Conservation (phyloP, 805 yeast genomes). For the Sugiyamaella floridensis region DNA sequence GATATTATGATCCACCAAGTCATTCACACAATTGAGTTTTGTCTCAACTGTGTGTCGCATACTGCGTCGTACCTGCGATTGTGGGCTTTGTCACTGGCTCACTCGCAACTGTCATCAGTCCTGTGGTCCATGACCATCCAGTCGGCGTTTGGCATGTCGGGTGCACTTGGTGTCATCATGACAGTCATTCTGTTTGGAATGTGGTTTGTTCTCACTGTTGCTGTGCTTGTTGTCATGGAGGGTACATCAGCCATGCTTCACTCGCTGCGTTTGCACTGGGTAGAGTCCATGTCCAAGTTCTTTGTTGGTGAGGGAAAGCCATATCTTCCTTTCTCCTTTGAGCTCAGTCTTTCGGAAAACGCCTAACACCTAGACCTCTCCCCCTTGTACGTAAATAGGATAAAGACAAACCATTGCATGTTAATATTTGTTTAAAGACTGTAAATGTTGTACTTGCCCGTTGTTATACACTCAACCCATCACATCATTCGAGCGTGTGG, state of each 20-base stretch:
- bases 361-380: background rate
- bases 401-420: background rate
- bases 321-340: constrained; percentile 80
- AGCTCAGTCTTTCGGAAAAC: constrained; percentile 7
- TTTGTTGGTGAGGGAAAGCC: constrained; percentile 95
- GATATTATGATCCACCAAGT: constrained; percentile 96
- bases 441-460: no score
- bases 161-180: constrained; percentile 59
- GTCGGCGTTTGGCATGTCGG: constrained; percentile 64
- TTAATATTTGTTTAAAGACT: background rate
- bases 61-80: constrained; percentile 93
- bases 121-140: constrained; percentile 93
- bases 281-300: constrained; percentile 96
- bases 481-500: no score
- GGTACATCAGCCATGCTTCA: constrained; percentile 99
- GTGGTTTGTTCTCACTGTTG: constrained; percentile 92
- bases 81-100: constrained; percentile 97
- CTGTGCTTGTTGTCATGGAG: constrained; percentile 92
- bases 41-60: constrained; percentile 95
- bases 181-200: constrained; percentile 79
- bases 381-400: background rate
- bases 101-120: constrained; percentile 91
- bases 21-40: constrained; percentile 95
- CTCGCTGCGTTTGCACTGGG: constrained; percentile 98
- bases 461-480: no score